Conservation (phyloP, 2,329 filamentous ascomycete species). For the Pestalotiopsis sp. region DNA sequence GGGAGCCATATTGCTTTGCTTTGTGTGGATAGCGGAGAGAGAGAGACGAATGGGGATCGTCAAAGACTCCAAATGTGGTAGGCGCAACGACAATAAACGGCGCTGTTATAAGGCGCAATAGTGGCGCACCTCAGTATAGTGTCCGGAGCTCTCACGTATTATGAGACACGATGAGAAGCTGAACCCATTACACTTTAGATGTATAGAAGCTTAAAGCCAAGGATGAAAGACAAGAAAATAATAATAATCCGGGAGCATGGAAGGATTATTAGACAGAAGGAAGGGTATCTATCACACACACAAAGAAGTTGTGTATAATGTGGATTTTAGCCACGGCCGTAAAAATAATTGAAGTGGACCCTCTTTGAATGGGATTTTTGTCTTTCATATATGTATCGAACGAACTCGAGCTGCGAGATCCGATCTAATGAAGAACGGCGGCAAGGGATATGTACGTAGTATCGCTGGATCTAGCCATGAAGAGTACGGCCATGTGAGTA, state of each 20-base stretch:
- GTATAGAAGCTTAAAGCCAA: background rate
- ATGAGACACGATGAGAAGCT: background rate
- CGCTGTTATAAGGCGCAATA: background rate
- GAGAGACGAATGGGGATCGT: background rate
- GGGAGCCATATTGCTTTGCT: constrained; percentile 5
- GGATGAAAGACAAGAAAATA: background rate
- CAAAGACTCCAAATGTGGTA: background rate
- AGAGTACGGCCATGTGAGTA: background rate
- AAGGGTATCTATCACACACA: background rate
- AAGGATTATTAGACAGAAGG: background rate
- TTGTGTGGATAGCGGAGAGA: background rate
- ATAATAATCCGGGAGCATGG: background rate
- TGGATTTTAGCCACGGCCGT: background rate
- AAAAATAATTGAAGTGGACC: background rate
- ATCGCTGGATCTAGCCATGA: background rate
- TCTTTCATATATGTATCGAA: constrained; percentile 14
- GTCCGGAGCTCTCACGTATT: background rate
- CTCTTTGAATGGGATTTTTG: background rate
- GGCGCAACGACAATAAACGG: background rate
- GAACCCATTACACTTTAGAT: constrained; percentile 1
- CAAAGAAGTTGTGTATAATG: background rate
- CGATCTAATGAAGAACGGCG: background rate
- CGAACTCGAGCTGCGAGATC: background rate
- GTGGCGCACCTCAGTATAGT: background rate
- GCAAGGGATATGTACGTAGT: background rate